phyloP scores from a whole-genome alignment of 441 rosid genomes.

The Mallotus japonicus region DNA sequence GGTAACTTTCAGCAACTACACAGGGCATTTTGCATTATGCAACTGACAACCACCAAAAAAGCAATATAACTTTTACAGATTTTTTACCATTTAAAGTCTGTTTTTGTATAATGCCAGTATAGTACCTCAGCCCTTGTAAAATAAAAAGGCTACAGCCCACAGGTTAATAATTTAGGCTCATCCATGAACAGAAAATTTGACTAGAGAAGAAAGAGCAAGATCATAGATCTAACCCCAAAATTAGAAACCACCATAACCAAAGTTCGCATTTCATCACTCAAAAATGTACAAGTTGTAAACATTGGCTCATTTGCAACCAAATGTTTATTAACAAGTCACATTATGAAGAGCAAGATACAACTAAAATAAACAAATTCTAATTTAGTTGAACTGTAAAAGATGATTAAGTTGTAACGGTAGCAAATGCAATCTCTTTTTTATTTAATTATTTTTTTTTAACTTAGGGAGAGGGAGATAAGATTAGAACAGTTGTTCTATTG shows the following conservation, averaged over 20 bases:
- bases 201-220: neutral
- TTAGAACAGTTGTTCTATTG: too few species aligned
- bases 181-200: neutral
- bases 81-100: neutral
- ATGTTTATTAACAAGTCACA: neutral
- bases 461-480: too few species aligned
- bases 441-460: too few species aligned
- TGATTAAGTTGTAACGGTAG: too few species aligned
- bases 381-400: too few species aligned
- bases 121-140: neutral
- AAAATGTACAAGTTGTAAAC: too few species aligned
- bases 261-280: neutral
- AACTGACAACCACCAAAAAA: constrained; percentile 17
- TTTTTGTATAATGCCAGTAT: neutral
- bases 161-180: neutral
- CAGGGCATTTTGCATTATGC: constrained; percentile 13
- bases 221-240: neutral
- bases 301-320: neutral
- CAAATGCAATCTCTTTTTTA: too few species aligned
- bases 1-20: neutral
- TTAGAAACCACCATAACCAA: neutral
- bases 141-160: neutral
- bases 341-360: too few species aligned
- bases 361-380: too few species aligned
- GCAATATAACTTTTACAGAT: constrained; percentile 7